phyloP scores from a whole-genome alignment of 2,329 filamentous ascomycete genomes.

The Amphichorda felina region DNA sequence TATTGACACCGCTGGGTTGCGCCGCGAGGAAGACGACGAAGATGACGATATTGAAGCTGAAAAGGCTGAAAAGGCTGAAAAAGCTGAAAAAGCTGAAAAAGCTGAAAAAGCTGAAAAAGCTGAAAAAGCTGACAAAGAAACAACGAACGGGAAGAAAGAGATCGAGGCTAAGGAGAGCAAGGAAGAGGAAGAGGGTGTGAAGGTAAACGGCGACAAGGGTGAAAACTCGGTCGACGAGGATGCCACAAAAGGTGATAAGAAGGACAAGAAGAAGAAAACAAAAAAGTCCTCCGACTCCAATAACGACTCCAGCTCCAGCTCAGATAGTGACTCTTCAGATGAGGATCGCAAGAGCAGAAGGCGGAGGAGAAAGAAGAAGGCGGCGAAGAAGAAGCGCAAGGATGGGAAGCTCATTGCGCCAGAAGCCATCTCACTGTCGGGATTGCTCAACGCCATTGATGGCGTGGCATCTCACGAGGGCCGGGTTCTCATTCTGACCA shows the following conservation, averaged over 20 bases:
- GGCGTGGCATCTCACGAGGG: slow-evolving; percentile 72
- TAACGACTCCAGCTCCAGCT: slow-evolving; percentile 9
- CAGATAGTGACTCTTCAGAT: slow-evolving; percentile 8
- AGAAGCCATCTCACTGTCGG: slow-evolving; percentile 58
- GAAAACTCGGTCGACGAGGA: slow-evolving; percentile 19
- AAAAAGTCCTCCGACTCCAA: slow-evolving; percentile 9
- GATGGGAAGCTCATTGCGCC: slow-evolving; percentile 9
- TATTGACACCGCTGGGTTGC: slow-evolving; percentile 53
- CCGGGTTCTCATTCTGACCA: slow-evolving; percentile 71
- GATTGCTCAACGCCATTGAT: slow-evolving; percentile 74
- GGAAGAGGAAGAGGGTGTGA: no score
- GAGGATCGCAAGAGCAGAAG: slow-evolving; percentile 9
- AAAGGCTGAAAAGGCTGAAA: slow-evolving; percentile 6
- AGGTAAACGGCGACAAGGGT: neutral
- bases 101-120: no score
- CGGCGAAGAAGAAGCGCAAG: slow-evolving; percentile 5
- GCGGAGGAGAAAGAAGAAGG: slow-evolving; percentile 8
- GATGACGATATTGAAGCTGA: slow-evolving; percentile 10
- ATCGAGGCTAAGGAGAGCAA: no score
- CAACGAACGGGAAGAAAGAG: no score
- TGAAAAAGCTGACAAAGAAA: no score
- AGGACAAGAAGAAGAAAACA: slow-evolving; percentile 17
- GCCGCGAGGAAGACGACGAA: slow-evolving; percentile 24
- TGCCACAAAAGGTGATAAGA: slow-evolving; percentile 16
- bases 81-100: slow-evolving; percentile 7